Evolutionary conservation across 805 yeast genomes (phyloP), one percentile per base, ranked within the genome.

Genomic region (Candida boleticola): DNA sequence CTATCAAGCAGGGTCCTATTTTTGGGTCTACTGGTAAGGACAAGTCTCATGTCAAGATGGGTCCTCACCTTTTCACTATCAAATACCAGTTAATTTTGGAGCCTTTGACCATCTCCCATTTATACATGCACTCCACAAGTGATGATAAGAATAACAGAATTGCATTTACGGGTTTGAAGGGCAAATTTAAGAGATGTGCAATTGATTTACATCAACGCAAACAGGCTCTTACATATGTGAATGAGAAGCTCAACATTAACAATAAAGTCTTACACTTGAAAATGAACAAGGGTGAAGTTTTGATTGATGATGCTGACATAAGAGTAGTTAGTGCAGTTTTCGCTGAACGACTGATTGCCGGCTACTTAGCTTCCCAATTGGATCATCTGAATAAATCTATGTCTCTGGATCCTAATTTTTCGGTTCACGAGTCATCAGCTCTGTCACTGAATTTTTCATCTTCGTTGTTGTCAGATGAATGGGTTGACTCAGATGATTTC

Each of bases 401-500:
- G 22, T 10, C 29, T 11, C 36, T 19, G 5, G 14, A 10, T 13
- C 14, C 14, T 20, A 29, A 13, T 14, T 11, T 29, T 10, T 11
- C n/a, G n/a, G 11, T 33, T 21, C 19, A 22, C 10, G 18, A 23
- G 10, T 17, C 20, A 25, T 27, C 39, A 2, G 16, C 31, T 26
- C 27, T 17, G 17, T 11, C 23, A 16, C 30, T 21, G 17, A 13
- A 17, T 17, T 31, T 31, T 19, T 6, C 30, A 3, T 16, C 34
- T 4, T 11, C 13, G 17, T 13, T 29, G 13, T 30, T 29, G 4
- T 21, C 27, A 4, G 21, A 30, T 16, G 41, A 29, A 7, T 89
- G 97, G 97, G 68, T 79, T 37, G 95, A 89, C 53, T 62, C 69
- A 18, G 84, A 85, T 43, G 97, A 89, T 57, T 89, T 77, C 51